phyloP scores from a whole-genome alignment of 805 yeast genomes.

The Spathaspora arborariae region DNA sequence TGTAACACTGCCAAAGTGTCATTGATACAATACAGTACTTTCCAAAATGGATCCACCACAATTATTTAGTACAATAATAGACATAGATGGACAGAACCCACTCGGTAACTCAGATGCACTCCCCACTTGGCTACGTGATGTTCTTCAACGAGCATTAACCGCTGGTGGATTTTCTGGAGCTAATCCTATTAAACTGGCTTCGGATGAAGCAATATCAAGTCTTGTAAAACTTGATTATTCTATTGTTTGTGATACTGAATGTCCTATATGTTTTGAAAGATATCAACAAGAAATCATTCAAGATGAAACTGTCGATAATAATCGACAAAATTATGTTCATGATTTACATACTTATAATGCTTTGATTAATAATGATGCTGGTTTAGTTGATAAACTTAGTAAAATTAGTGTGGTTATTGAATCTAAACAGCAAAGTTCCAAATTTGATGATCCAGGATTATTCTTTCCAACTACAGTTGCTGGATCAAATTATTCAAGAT shows the following conservation, averaged over 20 bases:
- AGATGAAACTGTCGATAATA: background rate
- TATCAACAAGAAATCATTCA: conserved; percentile 9
- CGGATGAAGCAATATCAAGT: conserved; percentile 37
- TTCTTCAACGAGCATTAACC: conserved; percentile 31
- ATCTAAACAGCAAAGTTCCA: conserved; percentile 5
- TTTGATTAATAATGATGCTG: background rate
- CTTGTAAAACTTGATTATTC: conserved; percentile 20
- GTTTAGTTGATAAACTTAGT: background rate
- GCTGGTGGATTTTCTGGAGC: conserved; percentile 23
- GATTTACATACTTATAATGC: background rate
- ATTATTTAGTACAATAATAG: conserved; percentile 15
- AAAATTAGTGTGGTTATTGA: conserved; percentile 5
- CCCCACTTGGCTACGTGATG: conserved; percentile 31
- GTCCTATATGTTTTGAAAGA: conserved; percentile 40
- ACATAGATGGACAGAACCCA: conserved; percentile 15
- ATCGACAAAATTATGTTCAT: background rate
- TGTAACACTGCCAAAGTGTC: no score
- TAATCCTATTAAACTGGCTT: conserved; percentile 24
- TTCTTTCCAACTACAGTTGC: conserved; percentile 30
- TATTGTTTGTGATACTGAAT: conserved; percentile 18
- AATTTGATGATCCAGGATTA: conserved; percentile 29
- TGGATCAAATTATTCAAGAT: conserved; percentile 20
- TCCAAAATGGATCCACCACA: conserved; percentile 6
- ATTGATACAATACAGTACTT: no score
- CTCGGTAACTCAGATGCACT: conserved; percentile 15